Conservation (phyloP, 2,329 filamentous ascomycete species). For the Ceratocystis eucalypticola region DNA sequence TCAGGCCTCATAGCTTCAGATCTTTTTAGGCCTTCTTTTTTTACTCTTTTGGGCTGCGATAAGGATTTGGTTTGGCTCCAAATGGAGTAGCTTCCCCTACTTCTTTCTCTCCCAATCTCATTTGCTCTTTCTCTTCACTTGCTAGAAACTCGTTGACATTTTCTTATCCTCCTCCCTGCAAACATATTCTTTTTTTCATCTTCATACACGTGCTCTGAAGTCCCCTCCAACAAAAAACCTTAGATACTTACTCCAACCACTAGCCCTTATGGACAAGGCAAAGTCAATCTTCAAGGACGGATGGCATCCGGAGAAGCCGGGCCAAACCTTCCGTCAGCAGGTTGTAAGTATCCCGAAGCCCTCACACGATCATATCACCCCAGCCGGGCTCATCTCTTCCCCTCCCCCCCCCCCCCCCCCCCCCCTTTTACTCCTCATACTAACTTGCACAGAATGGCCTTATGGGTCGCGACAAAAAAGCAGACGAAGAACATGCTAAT, state of each 20-base stretch:
- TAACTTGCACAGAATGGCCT: conserved; percentile 32
- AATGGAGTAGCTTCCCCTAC: conserved; percentile 22
- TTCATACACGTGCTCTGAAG: not conserved
- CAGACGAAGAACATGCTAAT: conserved; percentile 23
- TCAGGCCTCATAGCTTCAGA: not conserved
- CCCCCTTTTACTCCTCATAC: not conserved
- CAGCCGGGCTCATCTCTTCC: not conserved
- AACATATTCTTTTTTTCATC: not conserved
- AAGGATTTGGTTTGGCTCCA: conserved; percentile 17
- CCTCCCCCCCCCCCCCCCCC: not conserved
- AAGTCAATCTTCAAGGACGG: conserved; percentile 15
- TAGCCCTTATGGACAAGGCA: conserved; percentile 15
- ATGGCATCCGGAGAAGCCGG: conserved; percentile 18
- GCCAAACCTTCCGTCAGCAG: conserved; percentile 28
- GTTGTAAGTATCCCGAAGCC: conserved; percentile 21
- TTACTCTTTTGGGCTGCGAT: not conserved
- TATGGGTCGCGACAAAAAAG: conserved; percentile 31
- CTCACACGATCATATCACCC: not conserved
- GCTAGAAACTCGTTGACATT: not conserved
- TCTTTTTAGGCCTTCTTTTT: not conserved
- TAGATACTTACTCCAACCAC: not conserved
- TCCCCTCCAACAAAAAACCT: not conserved
- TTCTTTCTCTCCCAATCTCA: not conserved
- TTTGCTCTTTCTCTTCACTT: not conserved
- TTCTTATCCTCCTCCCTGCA: not conserved